Conservation (phyloP, 106 monocot species). For the Gastrodia elata region DNA sequence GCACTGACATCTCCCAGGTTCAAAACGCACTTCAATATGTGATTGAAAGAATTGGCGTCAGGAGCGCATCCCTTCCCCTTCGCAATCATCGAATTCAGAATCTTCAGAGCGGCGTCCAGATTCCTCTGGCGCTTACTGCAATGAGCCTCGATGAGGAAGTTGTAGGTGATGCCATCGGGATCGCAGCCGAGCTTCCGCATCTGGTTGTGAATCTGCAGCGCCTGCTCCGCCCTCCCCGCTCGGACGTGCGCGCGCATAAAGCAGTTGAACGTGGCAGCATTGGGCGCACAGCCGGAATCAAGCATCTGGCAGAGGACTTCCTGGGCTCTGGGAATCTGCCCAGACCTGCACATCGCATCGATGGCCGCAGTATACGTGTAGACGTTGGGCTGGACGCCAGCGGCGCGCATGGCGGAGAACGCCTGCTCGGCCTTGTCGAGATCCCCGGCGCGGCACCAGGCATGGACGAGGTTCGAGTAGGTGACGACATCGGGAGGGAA, state of each 20-base stretch:
- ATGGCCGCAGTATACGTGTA: constrained; percentile 78
- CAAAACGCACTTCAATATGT: constrained; percentile 47
- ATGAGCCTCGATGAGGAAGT: constrained; percentile 72
- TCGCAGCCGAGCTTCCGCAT: constrained; percentile 65
- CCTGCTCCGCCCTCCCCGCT: constrained; percentile 58
- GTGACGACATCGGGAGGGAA: constrained; percentile 71
- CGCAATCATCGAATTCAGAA: constrained; percentile 54
- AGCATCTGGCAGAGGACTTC: constrained; percentile 89
- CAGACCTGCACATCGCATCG: constrained; percentile 62
- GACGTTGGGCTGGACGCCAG: constrained; percentile 63
- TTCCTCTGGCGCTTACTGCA: constrained; percentile 54
- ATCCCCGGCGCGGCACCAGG: constrained; percentile 73
- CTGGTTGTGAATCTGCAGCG: constrained; percentile 78
- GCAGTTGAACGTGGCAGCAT: constrained; percentile 78
- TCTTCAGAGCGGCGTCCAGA: constrained; percentile 73
- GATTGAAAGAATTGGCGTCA: constrained; percentile 73
- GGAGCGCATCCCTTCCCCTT: constrained; percentile 47
- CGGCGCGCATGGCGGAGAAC: constrained; percentile 50
- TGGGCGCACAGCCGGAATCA: constrained; percentile 50
- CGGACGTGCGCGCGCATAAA: constrained; percentile 71
- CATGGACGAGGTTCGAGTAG: constrained; percentile 69
- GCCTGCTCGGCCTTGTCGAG: constrained; percentile 66
- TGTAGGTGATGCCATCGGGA: constrained; percentile 80
- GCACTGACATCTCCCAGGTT: constrained; percentile 49
- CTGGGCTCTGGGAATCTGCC: constrained; percentile 65